Evolutionary conservation across 1,284 basidiomycete species (phyloP), one percentile per base, ranked within the genome.

Genomic region (Rhodotorula sp.): DNA sequence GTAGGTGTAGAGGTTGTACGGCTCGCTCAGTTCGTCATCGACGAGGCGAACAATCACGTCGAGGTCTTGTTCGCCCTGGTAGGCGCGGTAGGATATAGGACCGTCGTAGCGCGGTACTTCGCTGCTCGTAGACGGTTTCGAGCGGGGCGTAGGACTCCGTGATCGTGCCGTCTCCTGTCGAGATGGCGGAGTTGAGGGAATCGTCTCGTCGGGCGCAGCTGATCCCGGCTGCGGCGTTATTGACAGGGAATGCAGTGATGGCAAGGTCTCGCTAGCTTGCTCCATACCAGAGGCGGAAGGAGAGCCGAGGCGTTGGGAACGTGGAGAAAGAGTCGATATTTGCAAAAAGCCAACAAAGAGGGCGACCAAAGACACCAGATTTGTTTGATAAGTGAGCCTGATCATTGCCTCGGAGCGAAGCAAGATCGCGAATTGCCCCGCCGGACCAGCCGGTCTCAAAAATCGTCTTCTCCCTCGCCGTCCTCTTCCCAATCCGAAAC

Each of bases 1-100:
- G 78, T 79, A 79, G 3, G 73, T 75, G 82, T 93, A 94, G 64
- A 94, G 89, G 69, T 95, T 93, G 82, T 93, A 98, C 49, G 95
- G 95, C 82, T 98, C 95, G 77, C 91, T 93, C 79, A 96, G 86
- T 82, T 95, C 93, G 78, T 85, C 88, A 82, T 94, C 90, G n/a
- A 95, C 90, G 72, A 96, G 85, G 5, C 29, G 54, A 57, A 78
- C 78, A 53, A 82, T 78, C 46, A 62, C 63, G 12, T 67, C 62
- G 61, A 81, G 73, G 60, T 79, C 74, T 44, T 62, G 8, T 53
- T 71, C 67, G 33, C 70, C 64, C 24, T 54, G 26, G 56, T 67
- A 71, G 5, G 69, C 69, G 17, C 69, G 53, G 54, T 71, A 71
- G 10, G 48, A 56, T n/a, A 67, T 65, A 22, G 56, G 30, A 0